Evolutionary conservation across 805 yeast genomes (phyloP).

Genomic region (Geotrichum ghanense): DNA sequence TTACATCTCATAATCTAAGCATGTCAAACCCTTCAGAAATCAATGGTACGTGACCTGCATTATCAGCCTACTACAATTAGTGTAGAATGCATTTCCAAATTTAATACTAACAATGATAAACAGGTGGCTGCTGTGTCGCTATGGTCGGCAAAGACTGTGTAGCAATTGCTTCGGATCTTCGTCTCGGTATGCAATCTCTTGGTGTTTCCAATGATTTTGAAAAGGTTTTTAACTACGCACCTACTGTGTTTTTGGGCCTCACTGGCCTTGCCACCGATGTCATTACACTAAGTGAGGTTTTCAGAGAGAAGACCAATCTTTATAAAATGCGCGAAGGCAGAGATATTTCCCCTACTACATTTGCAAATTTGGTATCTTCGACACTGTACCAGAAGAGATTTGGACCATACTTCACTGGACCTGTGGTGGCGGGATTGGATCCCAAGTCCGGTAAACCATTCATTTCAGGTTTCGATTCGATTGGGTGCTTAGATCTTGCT

Average conservation of each 20-base stretch:
- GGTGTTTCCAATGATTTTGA: slow-evolving; percentile 91
- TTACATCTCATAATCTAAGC: no score
- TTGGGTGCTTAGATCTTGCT: slow-evolving; percentile 93
- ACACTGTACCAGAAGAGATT: slow-evolving; percentile 78
- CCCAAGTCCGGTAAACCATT: slow-evolving; percentile 76
- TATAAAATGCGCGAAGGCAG: slow-evolving; percentile 89
- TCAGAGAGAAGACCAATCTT: slow-evolving; percentile 75
- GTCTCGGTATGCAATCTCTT: slow-evolving; percentile 86
- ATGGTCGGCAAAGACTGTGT: slow-evolving; percentile 98
- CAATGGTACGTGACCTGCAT: slow-evolving; percentile 15
- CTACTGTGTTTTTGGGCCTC: slow-evolving; percentile 64
- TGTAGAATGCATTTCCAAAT: background rate
- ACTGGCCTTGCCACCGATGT: slow-evolving; percentile 96
- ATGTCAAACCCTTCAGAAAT: slow-evolving; percentile 30
- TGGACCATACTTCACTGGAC: slow-evolving; percentile 96
- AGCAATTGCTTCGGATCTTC: slow-evolving; percentile 91
- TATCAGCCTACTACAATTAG: background rate
- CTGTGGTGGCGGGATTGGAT: slow-evolving; percentile 90
- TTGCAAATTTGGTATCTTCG: slow-evolving; percentile 85
- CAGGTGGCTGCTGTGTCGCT: slow-evolving; percentile 93
- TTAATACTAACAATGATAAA: background rate
- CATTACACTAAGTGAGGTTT: slow-evolving; percentile 63
- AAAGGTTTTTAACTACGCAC: slow-evolving; percentile 73
- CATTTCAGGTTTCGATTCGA: slow-evolving; percentile 89
- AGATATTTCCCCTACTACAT: slow-evolving; percentile 81